Evolutionary conservation across 2,329 filamentous ascomycete genomes (phyloP), one percentile per base, ranked within the genome.

Genomic region (Cladorrhinum sp.): DNA sequence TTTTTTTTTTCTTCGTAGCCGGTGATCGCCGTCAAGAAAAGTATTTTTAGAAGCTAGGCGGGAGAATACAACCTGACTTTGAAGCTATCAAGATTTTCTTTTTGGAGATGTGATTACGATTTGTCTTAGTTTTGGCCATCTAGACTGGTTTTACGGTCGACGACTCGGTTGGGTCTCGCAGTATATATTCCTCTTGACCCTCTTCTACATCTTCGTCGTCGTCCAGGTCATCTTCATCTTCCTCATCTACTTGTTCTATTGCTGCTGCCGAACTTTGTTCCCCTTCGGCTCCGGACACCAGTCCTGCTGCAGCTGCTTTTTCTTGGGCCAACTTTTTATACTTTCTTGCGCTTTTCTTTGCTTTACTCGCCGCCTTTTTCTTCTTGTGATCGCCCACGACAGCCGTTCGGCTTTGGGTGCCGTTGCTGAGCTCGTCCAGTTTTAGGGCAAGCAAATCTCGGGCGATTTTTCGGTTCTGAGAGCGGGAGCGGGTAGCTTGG

Each of bases 401-500:
- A 46, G 83, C 83, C 10, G 82, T 81, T 24, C 91, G 79, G 70
- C 87, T 90, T 65, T 86, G 77, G 21, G 86, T 82, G 1, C 94
- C 94, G 67, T 91, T 88, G 67, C 85, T 79, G 36, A 89, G 68
- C 66, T 89, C 82, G 74, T 99, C 95, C 30, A 88, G 77, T 68
- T 83, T 86, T 67, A 91, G 86, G 23, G 90, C 90, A 28, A 97
- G 81, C 48, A 96, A 79, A 66, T 86, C 81, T 46, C 93, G 84
- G 12, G 95, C 95, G 64, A 91, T 88, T 74, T 90, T 93, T 65
- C 93, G 86, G 73, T 99, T 99, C 75, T 96, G 90, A 60, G 84
- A 84, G 18, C 92, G 86, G 1, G 91, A 96, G 53, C 95, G 87
- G 8, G 95, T 98, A 20, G 89, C 92, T 76, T 99, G 95, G 59